A percentile compares a stretch with the other conserved stretches of the same genome.
These are phyloP conservation scores for Glarea lozoyensis DNA, from an alignment of 495 filamentous ascomycete species.

Conservation along the genomic window DNA sequence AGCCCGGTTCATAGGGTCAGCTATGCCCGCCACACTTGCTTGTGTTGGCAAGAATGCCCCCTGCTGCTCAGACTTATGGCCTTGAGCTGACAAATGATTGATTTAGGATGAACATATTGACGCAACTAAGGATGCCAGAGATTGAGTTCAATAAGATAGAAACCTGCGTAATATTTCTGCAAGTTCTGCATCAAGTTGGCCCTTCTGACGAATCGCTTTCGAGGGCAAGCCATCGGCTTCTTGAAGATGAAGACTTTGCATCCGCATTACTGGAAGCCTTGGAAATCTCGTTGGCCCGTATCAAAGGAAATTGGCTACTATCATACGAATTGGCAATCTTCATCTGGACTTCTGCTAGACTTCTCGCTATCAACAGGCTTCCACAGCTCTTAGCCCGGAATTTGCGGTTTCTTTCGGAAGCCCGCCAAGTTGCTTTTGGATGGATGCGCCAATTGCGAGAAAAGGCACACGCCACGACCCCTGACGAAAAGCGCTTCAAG, in stretches of 20 bases:
- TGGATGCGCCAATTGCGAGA: constrained; percentile 25
- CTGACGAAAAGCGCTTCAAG: constrained; percentile 14
- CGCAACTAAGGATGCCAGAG: constrained; percentile 36
- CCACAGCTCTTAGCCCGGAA: constrained; percentile 3
- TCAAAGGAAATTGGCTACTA: constrained; percentile 43
- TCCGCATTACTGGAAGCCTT: constrained; percentile 14
- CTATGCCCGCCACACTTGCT: too few relatives aligned
- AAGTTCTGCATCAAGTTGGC: constrained; percentile 42
- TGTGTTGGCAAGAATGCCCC: too few relatives aligned
- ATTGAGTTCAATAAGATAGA: constrained; percentile 38
- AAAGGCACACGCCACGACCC: constrained; percentile 12
- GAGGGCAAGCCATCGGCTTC: not conserved
- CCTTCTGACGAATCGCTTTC: constrained; percentile 10
- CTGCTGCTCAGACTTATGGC: too few relatives aligned
- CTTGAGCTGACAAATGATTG: too few relatives aligned
- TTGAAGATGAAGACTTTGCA: not conserved
- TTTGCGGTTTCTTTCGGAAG: constrained; percentile 18
- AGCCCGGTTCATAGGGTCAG: too few relatives aligned
- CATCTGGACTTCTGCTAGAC: constrained; percentile 24
- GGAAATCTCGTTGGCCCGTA: constrained; percentile 15
- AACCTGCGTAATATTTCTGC: constrained; percentile 36
- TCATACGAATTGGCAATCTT: constrained; percentile 29
- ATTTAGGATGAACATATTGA: constrained; percentile 36
- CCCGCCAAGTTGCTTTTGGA: constrained; percentile 18
- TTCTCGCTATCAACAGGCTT: constrained; percentile 27